Evolutionary conservation across 129 eudicot genomes (phyloP), one percentile per base, ranked within the genome.

Genomic region (Flaveria trinervia): DNA sequence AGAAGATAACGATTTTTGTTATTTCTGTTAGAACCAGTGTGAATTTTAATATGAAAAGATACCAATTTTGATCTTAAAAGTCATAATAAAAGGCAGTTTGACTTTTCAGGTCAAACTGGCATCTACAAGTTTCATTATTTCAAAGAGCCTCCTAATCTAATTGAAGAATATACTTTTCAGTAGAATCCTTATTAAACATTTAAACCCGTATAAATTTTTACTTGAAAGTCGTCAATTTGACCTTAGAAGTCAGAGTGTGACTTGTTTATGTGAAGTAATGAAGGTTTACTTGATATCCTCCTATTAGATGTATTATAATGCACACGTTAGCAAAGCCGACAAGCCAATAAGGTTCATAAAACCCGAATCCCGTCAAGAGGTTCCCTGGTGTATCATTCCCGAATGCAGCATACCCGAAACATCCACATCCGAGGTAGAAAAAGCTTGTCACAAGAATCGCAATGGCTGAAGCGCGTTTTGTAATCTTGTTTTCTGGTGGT

Each of bases 381-480:
- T 90, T 92, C 17, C 94, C 98, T 0, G 96, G 96, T 9, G 98
- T 85, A 30, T 82, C 26, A 74, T 88, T 81, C 48, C 98, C 96
- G 46, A 92, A 90, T 48, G 96, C 96, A 26, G 96, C 98, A 62
- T 92, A 92, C 14, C 98, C 94, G 5, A 90, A 92, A 62, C 92
- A 86, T 30, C 96, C 98, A 81, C 98, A 92, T 81, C 88, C 82
- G 81, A 90, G 81, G 77, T 92, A 92, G 86, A 92, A 90, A 39
- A 82, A 39, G 10, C 83, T 88, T 25, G 98, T 88, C 9, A 83
- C 74, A 3, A 75, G 68, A 7, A 92, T 71, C 62, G 82, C 92
- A 10, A 85, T 73, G 17, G 71, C 51, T 49, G 87, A 88, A 25
- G 96, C 98, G 83, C 75, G 84, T 76, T 88, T 92, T 85, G 84